Conservation (phyloP, 106 monocot species). For the Dactylorhiza incarnata region DNA sequence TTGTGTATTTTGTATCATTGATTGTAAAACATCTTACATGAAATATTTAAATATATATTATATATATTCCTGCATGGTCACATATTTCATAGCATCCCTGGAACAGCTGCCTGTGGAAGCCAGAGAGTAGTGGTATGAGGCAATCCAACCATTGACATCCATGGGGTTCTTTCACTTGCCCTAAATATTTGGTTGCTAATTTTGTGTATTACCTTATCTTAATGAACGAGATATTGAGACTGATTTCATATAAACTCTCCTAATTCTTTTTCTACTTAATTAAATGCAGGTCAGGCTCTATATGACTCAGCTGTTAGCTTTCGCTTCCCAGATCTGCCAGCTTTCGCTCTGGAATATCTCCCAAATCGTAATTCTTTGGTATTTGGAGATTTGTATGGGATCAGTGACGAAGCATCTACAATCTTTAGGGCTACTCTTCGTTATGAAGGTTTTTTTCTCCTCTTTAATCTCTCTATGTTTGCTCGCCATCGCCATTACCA, state of each 20-base stretch:
- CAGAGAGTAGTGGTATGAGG: not conserved
- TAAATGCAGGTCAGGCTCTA: constrained; percentile 52
- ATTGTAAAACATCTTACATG: not conserved
- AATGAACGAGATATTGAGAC: not conserved
- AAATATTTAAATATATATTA: not conserved
- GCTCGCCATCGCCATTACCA: not conserved
- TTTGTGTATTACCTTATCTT: not conserved
- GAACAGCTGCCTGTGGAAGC: not conserved
- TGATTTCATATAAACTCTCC: not conserved
- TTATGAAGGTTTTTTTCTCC: constrained; percentile 58
- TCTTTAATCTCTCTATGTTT: not conserved
- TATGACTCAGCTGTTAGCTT: constrained; percentile 74
- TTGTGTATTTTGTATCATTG: not conserved
- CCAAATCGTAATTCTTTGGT: constrained; percentile 89
- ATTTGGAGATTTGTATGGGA: constrained; percentile 90
- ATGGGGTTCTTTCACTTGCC: not conserved
- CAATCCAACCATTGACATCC: not conserved
- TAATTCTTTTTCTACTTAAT: not conserved
- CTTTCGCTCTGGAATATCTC: constrained; percentile 88
- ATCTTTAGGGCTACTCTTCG: constrained; percentile 91
- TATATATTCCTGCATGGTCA: not conserved
- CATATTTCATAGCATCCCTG: not conserved
- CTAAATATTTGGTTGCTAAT: not conserved
- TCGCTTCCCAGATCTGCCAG: constrained; percentile 72
- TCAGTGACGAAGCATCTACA: constrained; percentile 73